phyloP scores from a whole-genome alignment of 1,284 basidiomycete genomes.

The Fomitiporia mediterranea region DNA sequence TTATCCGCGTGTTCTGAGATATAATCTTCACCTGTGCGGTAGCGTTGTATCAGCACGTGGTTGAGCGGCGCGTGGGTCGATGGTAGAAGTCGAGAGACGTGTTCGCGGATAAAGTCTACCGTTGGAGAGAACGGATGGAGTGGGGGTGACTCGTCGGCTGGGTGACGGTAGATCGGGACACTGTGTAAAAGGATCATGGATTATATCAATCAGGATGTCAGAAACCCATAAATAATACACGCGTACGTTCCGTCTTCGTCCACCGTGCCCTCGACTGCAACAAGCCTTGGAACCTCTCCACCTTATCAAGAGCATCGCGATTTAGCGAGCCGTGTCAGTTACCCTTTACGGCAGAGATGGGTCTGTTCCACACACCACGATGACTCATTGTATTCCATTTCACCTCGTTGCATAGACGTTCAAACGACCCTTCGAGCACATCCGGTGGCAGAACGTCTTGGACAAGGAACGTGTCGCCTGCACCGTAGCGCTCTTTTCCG shows the following conservation, averaged over 20 bases:
- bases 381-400: constrained; percentile 69
- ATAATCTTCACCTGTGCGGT: constrained; percentile 69
- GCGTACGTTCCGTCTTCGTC: constrained; percentile 54
- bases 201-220: too few species aligned
- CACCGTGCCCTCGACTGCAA: constrained; percentile 66
- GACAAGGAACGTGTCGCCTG: constrained; percentile 60
- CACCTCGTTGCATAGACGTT: constrained; percentile 54
- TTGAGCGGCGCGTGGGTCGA: constrained; percentile 53
- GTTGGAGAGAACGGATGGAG: constrained; percentile 61
- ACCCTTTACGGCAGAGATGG: background rate
- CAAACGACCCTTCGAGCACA: constrained; percentile 50
- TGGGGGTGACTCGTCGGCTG: constrained; percentile 67
- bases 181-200: constrained; percentile 30
- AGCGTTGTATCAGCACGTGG: constrained; percentile 73
- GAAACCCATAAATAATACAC: too few species aligned
- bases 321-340: too few species aligned
- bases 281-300: constrained; percentile 69
- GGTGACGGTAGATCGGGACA: constrained; percentile 73
- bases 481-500: constrained; percentile 32
- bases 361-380: constrained; percentile 42
- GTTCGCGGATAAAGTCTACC: constrained; percentile 54
- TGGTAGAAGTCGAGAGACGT: constrained; percentile 46
- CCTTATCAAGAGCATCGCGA: constrained; percentile 36
- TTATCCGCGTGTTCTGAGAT: constrained; percentile 82
- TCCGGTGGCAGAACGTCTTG: constrained; percentile 50